Base-by-base conservation (phyloP, 768 basidiomycete species). In the Suillus occidentalis region DNA sequence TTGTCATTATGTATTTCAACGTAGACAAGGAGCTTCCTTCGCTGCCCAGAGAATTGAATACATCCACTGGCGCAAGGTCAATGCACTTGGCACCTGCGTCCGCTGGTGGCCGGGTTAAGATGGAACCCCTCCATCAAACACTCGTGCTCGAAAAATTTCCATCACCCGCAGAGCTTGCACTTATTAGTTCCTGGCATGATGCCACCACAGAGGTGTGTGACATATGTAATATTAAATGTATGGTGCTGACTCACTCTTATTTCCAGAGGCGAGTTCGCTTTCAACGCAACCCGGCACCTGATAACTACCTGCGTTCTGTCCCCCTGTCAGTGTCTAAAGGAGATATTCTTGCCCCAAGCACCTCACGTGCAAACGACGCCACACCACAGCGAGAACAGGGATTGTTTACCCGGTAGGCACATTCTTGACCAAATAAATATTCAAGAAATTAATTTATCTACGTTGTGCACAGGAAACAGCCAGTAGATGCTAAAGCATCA, bases 171-270 rank as follows among this genome's bases (percentile, higher is more conserved):
- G 74, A 76, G 14, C 65, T 70, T 63, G 20, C 36, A 14, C 57
- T 57, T 42, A 47, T 74, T 50, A 66, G 69, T 14, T 65, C 71
- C 31, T 75, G 74, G 74, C 73, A 75, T 13, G 74, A 57, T 9
- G 71, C 74, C 0, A 68, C 67, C 25, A 47, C 9, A 67, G 68
- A 45, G 69, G 76, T 71, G 28, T 58, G 69, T 65, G 49, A 28
- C 45, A 25, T 7, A n/a, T 45, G 7, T 20, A 31, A 10, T 47
- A 28, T 18, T 13, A 68, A 53, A 72, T 63, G 13, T 20, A 34
- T 3, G 6, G 20, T 47, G 13, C 8, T 18, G 14, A n/a, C 66
- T 40, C 6, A 52, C 58, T 59, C 40, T 20, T 28, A 3, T n/a
- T 20, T 59, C 5, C 34, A 37, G 47, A 37, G 76, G 74, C 72